These are phyloP conservation scores for Solanum chiquidenum DNA, from an alignment of 257 asterid genomes.

Conservation along the genomic window DNA sequence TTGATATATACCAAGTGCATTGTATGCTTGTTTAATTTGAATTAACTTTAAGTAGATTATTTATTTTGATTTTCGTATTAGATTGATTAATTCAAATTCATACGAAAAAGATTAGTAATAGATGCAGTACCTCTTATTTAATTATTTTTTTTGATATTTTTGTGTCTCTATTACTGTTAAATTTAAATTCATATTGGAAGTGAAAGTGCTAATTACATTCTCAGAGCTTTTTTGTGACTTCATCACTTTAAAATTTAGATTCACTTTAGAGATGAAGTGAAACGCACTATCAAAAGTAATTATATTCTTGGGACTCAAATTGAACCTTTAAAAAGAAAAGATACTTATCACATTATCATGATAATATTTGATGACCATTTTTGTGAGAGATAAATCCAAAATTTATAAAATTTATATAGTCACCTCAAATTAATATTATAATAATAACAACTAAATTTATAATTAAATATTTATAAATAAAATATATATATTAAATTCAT, in stretches of 20 bases:
- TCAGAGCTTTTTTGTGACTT: no score
- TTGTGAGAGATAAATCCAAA: fast-evolving
- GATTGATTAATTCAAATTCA: not conserved
- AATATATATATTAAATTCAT: not conserved
- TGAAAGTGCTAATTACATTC: not conserved
- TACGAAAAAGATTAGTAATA: fast-evolving
- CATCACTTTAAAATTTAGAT: not conserved
- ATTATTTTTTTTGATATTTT: no score
- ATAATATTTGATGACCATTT: not conserved
- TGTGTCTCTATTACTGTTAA: no score
- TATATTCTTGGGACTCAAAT: not conserved
- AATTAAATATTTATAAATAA: not conserved
- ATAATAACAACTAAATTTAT: not conserved
- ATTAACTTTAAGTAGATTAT: not conserved
- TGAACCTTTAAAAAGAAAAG: not conserved
- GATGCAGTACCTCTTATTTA: not conserved
- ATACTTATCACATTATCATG: not conserved
- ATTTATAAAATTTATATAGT: not conserved
- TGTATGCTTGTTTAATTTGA: not conserved
- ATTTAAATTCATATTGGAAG: no score
- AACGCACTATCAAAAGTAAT: fast-evolving
- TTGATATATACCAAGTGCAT: not conserved
- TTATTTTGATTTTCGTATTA: not conserved
- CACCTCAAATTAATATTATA: not conserved
- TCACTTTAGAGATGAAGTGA: not conserved